Conservation (phyloP, 202 grass and related monocot genomes). For the Zizania palustris region DNA sequence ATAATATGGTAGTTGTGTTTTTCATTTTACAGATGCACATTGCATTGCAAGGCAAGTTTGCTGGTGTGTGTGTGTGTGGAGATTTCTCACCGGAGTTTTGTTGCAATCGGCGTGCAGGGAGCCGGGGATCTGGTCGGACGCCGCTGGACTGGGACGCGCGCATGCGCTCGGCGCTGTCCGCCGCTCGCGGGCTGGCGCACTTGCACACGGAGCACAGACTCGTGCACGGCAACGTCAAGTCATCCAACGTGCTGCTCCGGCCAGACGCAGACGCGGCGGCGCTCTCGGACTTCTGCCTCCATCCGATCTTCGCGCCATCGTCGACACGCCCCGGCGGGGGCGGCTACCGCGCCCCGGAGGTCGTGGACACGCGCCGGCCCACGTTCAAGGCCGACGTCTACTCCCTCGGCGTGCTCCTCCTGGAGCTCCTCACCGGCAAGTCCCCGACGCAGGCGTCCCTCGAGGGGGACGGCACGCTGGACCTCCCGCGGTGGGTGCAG, state of each 20-base stretch:
- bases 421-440: slow-evolving; percentile 95
- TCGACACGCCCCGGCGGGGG: slow-evolving; percentile 41
- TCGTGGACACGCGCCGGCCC: slow-evolving; percentile 80
- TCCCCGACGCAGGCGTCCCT: slow-evolving; percentile 82
- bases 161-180: slow-evolving; percentile 66
- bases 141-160: slow-evolving; percentile 94
- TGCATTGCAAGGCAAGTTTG: neutral
- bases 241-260: slow-evolving; percentile 89
- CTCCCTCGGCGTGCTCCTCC: slow-evolving; percentile 82
- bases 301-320: slow-evolving; percentile 66
- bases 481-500: slow-evolving; percentile 94
- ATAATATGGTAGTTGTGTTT: neutral
- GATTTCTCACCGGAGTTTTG: slow-evolving; percentile 35
- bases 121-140: slow-evolving; percentile 67
- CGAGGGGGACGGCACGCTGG: slow-evolving; percentile 75
- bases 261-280: slow-evolving; percentile 63
- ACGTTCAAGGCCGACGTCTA: slow-evolving; percentile 93
- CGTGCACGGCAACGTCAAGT: slow-evolving; percentile 89
- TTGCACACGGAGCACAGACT: slow-evolving; percentile 66
- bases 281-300: slow-evolving; percentile 79
- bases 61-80: neutral
- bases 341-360: slow-evolving; percentile 88
- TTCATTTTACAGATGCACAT: neutral
- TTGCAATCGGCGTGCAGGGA: slow-evolving; percentile 55
- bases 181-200: slow-evolving; percentile 77